Evolutionary conservation across 2,329 filamentous ascomycete genomes (phyloP).

Genomic region (Rhexocercosporidium sp.): DNA sequence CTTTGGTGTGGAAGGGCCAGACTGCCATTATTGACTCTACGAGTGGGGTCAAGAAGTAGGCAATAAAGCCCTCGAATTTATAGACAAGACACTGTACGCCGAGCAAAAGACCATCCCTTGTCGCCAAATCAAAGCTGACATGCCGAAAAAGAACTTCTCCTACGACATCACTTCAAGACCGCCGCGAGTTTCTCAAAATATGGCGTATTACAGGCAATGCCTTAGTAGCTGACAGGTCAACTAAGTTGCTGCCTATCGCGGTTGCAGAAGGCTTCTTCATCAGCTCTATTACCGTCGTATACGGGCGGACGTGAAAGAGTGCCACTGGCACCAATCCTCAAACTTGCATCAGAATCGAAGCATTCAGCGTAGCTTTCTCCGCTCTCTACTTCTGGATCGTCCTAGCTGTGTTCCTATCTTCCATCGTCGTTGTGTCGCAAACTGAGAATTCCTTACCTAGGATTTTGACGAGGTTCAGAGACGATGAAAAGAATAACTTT

Average conservation of each 20-base stretch:
- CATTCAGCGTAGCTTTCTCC: conserved; percentile 15
- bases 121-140: neutral
- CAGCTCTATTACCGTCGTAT: conserved; percentile 6
- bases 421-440: conserved; percentile 15
- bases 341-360: conserved; percentile 18
- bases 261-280: conserved; percentile 18
- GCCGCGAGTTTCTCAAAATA: conserved; percentile 2
- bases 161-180: neutral
- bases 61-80: neutral
- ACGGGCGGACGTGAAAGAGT: neutral
- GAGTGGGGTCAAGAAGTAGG: conserved; percentile 18
- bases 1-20: conserved; percentile 68
- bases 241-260: conserved; percentile 16
- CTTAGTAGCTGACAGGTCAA: conserved; percentile 15
- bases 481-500: neutral
- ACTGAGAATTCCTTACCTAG: neutral
- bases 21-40: conserved; percentile 13
- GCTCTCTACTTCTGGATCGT: conserved; percentile 15
- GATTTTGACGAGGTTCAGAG: neutral
- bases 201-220: conserved; percentile 3
- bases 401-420: conserved; percentile 10
- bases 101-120: neutral
- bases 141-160: neutral
- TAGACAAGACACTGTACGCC: conserved; percentile 3
- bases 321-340: neutral